Conservation (phyloP, 768 basidiomycete genomes). For the Trametes sanguinea region DNA sequence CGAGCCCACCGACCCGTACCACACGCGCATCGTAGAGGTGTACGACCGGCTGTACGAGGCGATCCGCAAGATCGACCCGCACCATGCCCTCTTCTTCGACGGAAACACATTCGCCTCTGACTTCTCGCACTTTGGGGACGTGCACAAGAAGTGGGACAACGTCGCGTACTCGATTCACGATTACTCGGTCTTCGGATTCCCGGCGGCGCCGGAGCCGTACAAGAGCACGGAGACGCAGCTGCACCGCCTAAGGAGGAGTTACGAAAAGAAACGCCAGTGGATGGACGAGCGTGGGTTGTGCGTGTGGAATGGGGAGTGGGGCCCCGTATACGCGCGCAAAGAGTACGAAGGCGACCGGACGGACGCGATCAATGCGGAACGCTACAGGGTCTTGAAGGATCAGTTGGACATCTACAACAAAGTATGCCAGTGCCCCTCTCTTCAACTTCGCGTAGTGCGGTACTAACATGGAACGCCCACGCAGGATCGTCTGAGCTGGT, state of each 20-base stretch:
- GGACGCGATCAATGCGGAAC: conserved; percentile 62
- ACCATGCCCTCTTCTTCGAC: conserved; percentile 80
- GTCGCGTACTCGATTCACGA: conserved; percentile 81
- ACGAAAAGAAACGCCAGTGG: conserved; percentile 76
- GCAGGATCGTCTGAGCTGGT: conserved; percentile 71
- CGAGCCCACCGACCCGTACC: conserved; percentile 76
- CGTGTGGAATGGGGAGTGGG: conserved; percentile 84
- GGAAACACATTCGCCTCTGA: conserved; percentile 84
- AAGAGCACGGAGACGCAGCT: conserved; percentile 54
- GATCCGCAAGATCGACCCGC: conserved; percentile 68
- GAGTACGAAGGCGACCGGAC: conserved; percentile 53
- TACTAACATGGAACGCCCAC: too few relatives aligned
- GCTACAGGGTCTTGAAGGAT: conserved; percentile 69
- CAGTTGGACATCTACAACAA: conserved; percentile 73
- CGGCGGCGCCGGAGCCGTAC: conserved; percentile 56
- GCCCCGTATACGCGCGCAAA: conserved; percentile 74
- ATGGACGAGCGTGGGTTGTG: conserved; percentile 67
- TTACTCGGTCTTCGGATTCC: conserved; percentile 76
- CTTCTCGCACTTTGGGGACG: conserved; percentile 71
- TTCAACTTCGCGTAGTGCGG: background rate
- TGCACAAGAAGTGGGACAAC: conserved; percentile 64
- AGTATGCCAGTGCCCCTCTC: conserved; percentile 36
- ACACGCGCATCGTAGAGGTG: conserved; percentile 62
- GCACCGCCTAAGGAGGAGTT: conserved; percentile 53
- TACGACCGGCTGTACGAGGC: conserved; percentile 69